phyloP scores from a whole-genome alignment of 2,329 filamentous ascomycete species.

The Fusarium tupiense region DNA sequence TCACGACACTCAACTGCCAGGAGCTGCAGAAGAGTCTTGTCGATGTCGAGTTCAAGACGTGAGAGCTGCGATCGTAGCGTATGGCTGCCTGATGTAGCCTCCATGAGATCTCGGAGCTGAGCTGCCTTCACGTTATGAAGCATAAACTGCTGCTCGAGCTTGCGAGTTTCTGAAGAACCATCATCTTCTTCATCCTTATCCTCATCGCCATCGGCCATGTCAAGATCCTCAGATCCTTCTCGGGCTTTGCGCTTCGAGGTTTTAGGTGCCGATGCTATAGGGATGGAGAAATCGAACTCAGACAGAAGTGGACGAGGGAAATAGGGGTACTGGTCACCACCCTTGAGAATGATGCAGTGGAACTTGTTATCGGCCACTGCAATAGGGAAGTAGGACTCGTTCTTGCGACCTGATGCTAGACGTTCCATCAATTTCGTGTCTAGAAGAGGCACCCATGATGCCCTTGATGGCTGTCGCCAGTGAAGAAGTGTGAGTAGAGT shows the following conservation, averaged over 20 bases:
- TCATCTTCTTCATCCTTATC: conserved; percentile 48
- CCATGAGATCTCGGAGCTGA: conserved; percentile 79
- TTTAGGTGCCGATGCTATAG: conserved; percentile 68
- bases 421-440: conserved; percentile 88
- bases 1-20: conserved; percentile 90
- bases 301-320: conserved; percentile 89
- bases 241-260: conserved; percentile 47
- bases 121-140: conserved; percentile 76
- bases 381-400: conserved; percentile 93
- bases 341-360: conserved; percentile 99
- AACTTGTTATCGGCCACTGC: conserved; percentile 92
- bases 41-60: conserved; percentile 81
- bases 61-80: conserved; percentile 74
- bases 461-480: conserved; percentile 87
- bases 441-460: conserved; percentile 89
- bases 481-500: conserved; percentile 88
- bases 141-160: conserved; percentile 84
- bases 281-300: conserved; percentile 92
- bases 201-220: conserved; percentile 48
- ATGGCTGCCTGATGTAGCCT: conserved; percentile 67
- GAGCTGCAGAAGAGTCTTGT: conserved; percentile 90
- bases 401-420: conserved; percentile 83
- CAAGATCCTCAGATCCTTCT: conserved; percentile 46
- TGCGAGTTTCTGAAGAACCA: conserved; percentile 60
- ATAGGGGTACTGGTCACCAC: conserved; percentile 90